Evolutionary conservation across 2,329 filamentous ascomycete species (phyloP).

Genomic region (Zasmidium citrigriseum): DNA sequence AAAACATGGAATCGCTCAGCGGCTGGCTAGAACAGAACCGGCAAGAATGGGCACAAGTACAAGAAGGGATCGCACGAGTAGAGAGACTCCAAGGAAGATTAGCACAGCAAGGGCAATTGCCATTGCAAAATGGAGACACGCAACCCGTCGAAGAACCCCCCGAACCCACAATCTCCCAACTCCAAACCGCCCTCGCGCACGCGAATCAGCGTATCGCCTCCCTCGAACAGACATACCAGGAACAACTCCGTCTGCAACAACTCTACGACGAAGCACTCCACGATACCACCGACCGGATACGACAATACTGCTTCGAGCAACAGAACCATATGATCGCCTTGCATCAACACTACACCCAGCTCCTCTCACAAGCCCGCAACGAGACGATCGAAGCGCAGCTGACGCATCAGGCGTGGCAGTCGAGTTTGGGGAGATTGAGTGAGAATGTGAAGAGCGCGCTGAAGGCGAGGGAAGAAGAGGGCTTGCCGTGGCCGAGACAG

Average conservation of each 20-base stretch:
- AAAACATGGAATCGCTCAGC: slow-evolving; percentile 37
- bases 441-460: slow-evolving; percentile 44
- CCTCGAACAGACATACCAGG: slow-evolving; percentile 29
- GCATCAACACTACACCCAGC: slow-evolving; percentile 50
- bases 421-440: slow-evolving; percentile 44
- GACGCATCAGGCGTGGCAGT: slow-evolving; percentile 53
- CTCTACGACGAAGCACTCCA: slow-evolving; percentile 44
- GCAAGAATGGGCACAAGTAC: slow-evolving; percentile 35
- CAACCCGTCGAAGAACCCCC: slow-evolving; percentile 24
- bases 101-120: slow-evolving; percentile 23
- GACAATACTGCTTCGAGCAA: slow-evolving; percentile 41
- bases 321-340: slow-evolving; percentile 45
- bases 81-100: slow-evolving; percentile 30
- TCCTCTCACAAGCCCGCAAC: slow-evolving; percentile 46
- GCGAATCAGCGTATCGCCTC: slow-evolving; percentile 29
- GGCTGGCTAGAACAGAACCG: slow-evolving; percentile 38
- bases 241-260: slow-evolving; percentile 29
- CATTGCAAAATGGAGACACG: slow-evolving; percentile 22
- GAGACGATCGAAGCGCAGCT: slow-evolving; percentile 49
- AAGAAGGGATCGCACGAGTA: slow-evolving; percentile 34
- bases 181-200: slow-evolving; percentile 29
- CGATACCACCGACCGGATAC: slow-evolving; percentile 33
- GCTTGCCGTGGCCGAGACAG: slow-evolving; percentile 38
- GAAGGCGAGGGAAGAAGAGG: slow-evolving; percentile 39
- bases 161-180: slow-evolving; percentile 31